Percentiles rank a stretch among this genome's conserved stretches.
These are phyloP conservation scores for Mimosa pudica DNA, from an alignment of 306 rosid genomes.

Conservation along the genomic window DNA sequence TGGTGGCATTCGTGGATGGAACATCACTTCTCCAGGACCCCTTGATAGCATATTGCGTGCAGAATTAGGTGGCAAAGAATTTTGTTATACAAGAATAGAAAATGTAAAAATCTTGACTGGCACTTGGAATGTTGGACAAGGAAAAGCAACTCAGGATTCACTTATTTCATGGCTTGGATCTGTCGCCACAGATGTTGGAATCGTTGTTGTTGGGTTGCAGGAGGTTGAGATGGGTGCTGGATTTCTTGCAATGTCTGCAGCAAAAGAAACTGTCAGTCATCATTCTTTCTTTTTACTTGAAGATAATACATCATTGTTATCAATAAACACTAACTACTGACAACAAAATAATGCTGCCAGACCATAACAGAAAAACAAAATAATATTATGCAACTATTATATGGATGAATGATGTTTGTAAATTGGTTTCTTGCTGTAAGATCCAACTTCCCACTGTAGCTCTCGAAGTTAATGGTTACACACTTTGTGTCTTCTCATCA, in stretches of 20 bases:
- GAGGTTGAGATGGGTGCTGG: slow-evolving; percentile 99
- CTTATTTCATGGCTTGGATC: slow-evolving; percentile 89
- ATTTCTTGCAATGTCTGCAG: slow-evolving; percentile 97
- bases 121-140: slow-evolving; percentile 99
- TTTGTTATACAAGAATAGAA: slow-evolving; percentile 77
- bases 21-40: slow-evolving; percentile 82
- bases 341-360: slow-evolving; percentile 23
- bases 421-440: slow-evolving; percentile 7
- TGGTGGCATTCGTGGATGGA: slow-evolving; percentile 98
- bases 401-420: background rate
- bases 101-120: slow-evolving; percentile 77
- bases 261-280: slow-evolving; percentile 90
- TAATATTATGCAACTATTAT: slow-evolving; percentile 12
- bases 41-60: slow-evolving; percentile 71
- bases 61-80: slow-evolving; percentile 86
- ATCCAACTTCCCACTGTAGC: slow-evolving; percentile 8
- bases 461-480: slow-evolving; percentile 6
- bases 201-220: slow-evolving; percentile 96
- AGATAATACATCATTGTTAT: slow-evolving; percentile 13
- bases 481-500: slow-evolving; percentile 23
- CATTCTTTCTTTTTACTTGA: slow-evolving; percentile 17
- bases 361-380: background rate
- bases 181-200: slow-evolving; percentile 72
- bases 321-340: background rate
- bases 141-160: slow-evolving; percentile 89